These are phyloP conservation scores for Fonsecaea erecta DNA, from an alignment of 2,329 filamentous ascomycete genomes.

Conservation along the genomic window DNA sequence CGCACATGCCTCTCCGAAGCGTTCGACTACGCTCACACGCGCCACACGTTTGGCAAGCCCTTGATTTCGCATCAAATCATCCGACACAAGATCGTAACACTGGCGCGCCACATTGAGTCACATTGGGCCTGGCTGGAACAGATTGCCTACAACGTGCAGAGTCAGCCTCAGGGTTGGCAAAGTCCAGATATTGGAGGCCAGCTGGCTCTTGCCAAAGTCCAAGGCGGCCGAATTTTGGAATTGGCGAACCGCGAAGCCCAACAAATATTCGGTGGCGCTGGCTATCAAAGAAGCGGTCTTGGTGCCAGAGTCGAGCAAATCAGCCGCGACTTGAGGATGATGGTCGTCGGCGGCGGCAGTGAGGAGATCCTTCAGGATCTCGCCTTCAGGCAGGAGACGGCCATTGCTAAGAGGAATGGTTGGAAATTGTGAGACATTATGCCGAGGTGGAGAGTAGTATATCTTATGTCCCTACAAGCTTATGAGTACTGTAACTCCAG, in stretches of 20 bases:
- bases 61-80: not conserved
- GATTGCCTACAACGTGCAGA: too few relatives aligned
- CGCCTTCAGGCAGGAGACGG: constrained; percentile 50
- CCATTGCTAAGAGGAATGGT: constrained; percentile 52
- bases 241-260: constrained; percentile 58
- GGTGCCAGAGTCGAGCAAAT: constrained; percentile 71
- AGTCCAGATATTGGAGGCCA: not conserved
- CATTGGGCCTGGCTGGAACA: not conserved
- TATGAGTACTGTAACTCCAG: too few relatives aligned
- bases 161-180: too few relatives aligned
- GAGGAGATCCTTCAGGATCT: constrained; percentile 75
- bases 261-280: constrained; percentile 76
- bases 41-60: not conserved
- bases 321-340: constrained; percentile 65
- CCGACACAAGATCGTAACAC: not conserved
- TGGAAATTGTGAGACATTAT: too few relatives aligned
- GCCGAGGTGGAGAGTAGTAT: too few relatives aligned
- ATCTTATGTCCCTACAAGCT: too few relatives aligned
- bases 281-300: constrained; percentile 70
- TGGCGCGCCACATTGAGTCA: not conserved
- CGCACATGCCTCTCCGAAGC: constrained; percentile 46
- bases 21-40: constrained; percentile 61
- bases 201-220: constrained; percentile 38
- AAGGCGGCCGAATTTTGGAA: constrained; percentile 71
- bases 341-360: constrained; percentile 67